Base-by-base conservation (phyloP, 2,329 filamentous ascomycete species). In the Didymella keratinophila region DNA sequence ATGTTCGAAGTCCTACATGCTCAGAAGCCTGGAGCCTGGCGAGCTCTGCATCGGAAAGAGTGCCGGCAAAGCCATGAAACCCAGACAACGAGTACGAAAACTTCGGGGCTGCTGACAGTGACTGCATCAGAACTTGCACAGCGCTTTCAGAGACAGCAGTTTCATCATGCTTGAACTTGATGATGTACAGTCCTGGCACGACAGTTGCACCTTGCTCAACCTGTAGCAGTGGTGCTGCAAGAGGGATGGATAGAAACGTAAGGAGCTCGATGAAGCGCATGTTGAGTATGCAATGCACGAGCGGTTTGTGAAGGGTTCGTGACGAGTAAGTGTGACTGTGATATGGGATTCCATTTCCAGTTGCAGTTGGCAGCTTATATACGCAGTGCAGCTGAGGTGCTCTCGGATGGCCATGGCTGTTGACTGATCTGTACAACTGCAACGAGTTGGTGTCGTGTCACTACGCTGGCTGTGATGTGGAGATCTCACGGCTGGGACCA, bases 101-200 rank as follows among this genome's bases (percentile, higher is more conserved):
- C 21, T 71, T 67, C 8, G 69, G 67, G 4, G 56, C 20, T 18
- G 56, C 51, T 1, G 61, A 59, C 4, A 75, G 48, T 11, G 68
- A 56, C n/a, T 64, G 60, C 27, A 61, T 68, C 5, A 69, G 44
- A 20, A 55, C 48, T 3, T 21, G 12, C 4, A 55, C 16, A 11
- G 37, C n/a, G 9, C 70, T 57, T 2, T 75, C 47, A 42, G 63
- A 58, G 2, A 62, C 56, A 2, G 66, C 58, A 47, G 62, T 52
- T 23, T 70, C 50, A 20, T 72, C 71, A 28, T 70, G 64, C 64
- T 78, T 79, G 52, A 81, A 52, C 68, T 80, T 80, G 67, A 81
- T 76, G 46, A 82, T 80, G 69, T 79, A 80, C 68, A 79, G 78
- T 63, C 72, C 71, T 3, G 73, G 70, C 36, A 80, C 68, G 27